Evolutionary conservation across 2,329 filamentous ascomycete species (phyloP).

Genomic region (Neofusicoccum kwambonambiense): DNA sequence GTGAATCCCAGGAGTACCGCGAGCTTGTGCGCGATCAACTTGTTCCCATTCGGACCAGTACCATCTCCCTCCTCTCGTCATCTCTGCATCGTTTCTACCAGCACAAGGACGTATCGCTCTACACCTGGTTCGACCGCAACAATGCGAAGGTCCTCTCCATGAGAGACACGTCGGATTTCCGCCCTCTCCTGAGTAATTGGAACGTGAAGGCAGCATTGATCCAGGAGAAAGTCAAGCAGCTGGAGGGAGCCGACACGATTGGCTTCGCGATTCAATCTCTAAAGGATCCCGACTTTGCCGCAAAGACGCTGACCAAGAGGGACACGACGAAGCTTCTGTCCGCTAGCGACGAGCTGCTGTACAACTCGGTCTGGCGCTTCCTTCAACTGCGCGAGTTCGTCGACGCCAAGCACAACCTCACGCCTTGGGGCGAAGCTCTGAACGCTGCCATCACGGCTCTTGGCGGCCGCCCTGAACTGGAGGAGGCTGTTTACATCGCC

Average conservation of each 20-base stretch:
- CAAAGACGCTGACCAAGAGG: constrained; percentile 64
- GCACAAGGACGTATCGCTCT: constrained; percentile 73
- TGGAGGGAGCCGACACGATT: constrained; percentile 38
- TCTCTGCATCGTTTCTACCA: constrained; percentile 81
- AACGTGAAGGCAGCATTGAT: constrained; percentile 64
- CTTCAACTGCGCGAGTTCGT: constrained; percentile 86
- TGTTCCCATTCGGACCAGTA: constrained; percentile 70
- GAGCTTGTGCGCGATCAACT: constrained; percentile 74
- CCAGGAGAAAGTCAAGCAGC: constrained; percentile 40
- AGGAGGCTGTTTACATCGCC: constrained; percentile 78
- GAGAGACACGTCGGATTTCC: constrained; percentile 54
- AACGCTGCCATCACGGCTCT: constrained; percentile 66
- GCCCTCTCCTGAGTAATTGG: constrained; percentile 64
- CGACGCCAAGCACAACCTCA: constrained; percentile 74
- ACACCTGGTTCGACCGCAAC: constrained; percentile 68
- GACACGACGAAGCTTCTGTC: constrained; percentile 47
- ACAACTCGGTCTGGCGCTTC: constrained; percentile 84
- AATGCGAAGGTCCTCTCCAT: constrained; percentile 62
- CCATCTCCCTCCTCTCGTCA: constrained; percentile 75
- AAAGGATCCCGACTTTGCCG: constrained; percentile 66
- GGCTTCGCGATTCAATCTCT: constrained; percentile 57
- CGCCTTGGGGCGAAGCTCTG: constrained; percentile 78
- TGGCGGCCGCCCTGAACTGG: constrained; percentile 58
- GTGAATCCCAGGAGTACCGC: constrained; percentile 76
- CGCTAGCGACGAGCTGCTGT: constrained; percentile 68